Evolutionary conservation across 2,329 filamentous ascomycete species (phyloP).

Genomic region (Rachicladosporium sp.): DNA sequence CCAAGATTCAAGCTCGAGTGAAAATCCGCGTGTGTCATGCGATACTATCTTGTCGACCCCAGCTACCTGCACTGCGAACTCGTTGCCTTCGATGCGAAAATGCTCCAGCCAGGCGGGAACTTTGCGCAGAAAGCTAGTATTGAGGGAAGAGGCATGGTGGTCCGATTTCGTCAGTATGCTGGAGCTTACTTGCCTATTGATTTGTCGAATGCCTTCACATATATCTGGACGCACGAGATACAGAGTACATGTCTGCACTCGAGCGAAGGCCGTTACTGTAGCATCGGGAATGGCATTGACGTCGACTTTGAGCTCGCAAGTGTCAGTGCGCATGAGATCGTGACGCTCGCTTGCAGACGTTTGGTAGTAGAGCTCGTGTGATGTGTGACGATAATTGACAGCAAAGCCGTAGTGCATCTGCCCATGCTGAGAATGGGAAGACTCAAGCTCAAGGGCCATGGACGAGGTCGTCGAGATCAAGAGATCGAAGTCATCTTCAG

Average conservation of each 20-base stretch:
- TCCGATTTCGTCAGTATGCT: slow-evolving; percentile 40
- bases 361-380: slow-evolving; percentile 89
- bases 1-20: slow-evolving; percentile 77
- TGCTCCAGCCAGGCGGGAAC: slow-evolving; percentile 77
- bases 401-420: slow-evolving; percentile 78
- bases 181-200: slow-evolving; percentile 68
- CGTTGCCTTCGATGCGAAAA: slow-evolving; percentile 71
- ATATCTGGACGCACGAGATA: slow-evolving; percentile 89
- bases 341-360: slow-evolving; percentile 71
- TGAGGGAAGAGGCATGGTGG: slow-evolving; percentile 17
- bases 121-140: slow-evolving; percentile 60
- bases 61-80: slow-evolving; percentile 83
- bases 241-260: slow-evolving; percentile 73
- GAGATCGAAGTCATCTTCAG: slow-evolving; percentile 77
- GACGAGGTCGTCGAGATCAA: slow-evolving; percentile 93
- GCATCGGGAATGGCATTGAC: slow-evolving; percentile 77
- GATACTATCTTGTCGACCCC: slow-evolving; percentile 79
- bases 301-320: slow-evolving; percentile 74
- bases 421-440: slow-evolving; percentile 78
- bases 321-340: slow-evolving; percentile 77
- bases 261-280: slow-evolving; percentile 66
- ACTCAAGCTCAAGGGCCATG: slow-evolving; percentile 83
- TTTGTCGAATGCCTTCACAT: slow-evolving; percentile 80
- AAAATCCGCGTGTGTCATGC: slow-evolving; percentile 66
- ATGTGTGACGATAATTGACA: slow-evolving; percentile 69